Percentiles rank a stretch among this genome's conserved stretches.
Conservation (phyloP, 164 flowering plant genomes). For the Vitis rotundifolia region DNA sequence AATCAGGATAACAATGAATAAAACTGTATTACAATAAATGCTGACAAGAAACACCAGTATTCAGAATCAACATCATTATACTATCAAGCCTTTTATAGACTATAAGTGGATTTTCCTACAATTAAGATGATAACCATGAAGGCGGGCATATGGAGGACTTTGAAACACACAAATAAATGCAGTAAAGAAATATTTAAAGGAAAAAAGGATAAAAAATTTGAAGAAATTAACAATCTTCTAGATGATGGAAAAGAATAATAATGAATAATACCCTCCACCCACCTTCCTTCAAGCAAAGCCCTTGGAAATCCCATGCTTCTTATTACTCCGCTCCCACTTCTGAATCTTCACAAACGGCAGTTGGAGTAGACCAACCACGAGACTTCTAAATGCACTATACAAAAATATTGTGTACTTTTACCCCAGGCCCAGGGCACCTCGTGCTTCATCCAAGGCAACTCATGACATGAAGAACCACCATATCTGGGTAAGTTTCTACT, state of each 20-base stretch:
- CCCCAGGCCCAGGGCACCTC: not conserved
- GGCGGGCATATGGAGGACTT: not conserved
- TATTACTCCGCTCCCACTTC: not conserved
- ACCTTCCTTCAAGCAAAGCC: not conserved
- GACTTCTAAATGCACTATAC: slow-evolving; percentile 13
- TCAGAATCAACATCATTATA: too few species aligned
- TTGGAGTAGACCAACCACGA: not conserved
- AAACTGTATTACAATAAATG: too few species aligned
- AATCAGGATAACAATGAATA: too few species aligned
- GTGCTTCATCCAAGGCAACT: not conserved
- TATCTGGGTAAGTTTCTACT: slow-evolving; percentile 1
- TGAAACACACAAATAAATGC: too few species aligned
- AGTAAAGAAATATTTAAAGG: too few species aligned
- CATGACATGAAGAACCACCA: not conserved
- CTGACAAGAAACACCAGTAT: too few species aligned
- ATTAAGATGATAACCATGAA: not conserved
- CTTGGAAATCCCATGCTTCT: not conserved
- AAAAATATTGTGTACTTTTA: not conserved
- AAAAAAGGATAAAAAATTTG: too few species aligned
- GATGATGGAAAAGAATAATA: slow-evolving; percentile 1
- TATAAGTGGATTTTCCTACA: too few species aligned
- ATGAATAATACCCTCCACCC: not conserved
- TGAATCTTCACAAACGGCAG: not conserved
- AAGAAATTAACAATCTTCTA: not conserved
- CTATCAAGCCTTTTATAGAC: too few species aligned